Evolutionary conservation across 495 filamentous ascomycete species (phyloP), one percentile per base, ranked within the genome.

Genomic region (Aspergillus coremiiformis): DNA sequence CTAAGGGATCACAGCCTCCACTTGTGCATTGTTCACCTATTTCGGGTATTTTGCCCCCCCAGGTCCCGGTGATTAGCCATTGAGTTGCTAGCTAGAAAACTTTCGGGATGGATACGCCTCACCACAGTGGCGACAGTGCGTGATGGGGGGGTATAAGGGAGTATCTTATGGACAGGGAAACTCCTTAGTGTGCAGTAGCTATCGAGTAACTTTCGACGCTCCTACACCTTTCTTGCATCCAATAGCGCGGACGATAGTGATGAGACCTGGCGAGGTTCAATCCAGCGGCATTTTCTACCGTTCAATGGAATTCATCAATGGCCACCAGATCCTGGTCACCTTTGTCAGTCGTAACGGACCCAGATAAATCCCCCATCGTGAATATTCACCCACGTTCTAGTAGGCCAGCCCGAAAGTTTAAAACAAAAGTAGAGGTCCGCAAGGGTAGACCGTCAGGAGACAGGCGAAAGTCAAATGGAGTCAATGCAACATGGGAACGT

Each of bases 401-500:
- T n/a, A 19, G 33, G 44, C 9, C 44, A 27, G 43, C 15, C 33
- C 33, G 33, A 15, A 37, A 37, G 22, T 15, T 9, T n/a, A 22
- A 19, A 35, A n/a, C 12, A 4, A 15, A 35, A 37, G 33, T 11
- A 37, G 4, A 15, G 33, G 33, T 37, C 33, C n/a, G 3, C 33
- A 37, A 37, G 33, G 3, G 12, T 37, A 17, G 33, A 37, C 33
- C 41, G 41, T 26, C 41, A 44, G 41, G 33, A 37, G 33, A 37
- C 33, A 37, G 33, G 22, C 4, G 15, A 39, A 48, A 42, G 51
- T 41, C 20, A 43, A 47, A 54, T 43, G n/a, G 19, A 11, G 21
- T 27, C 44, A 44, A 43, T 54, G 24, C 44, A 43, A 48, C 44
- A 39, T 48, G 52, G 51, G 24, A 37, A 23, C 37, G 37, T 37